These are phyloP conservation scores for Vigna unguiculata DNA, from an alignment of 306 rosid genomes.

Conservation along the genomic window DNA sequence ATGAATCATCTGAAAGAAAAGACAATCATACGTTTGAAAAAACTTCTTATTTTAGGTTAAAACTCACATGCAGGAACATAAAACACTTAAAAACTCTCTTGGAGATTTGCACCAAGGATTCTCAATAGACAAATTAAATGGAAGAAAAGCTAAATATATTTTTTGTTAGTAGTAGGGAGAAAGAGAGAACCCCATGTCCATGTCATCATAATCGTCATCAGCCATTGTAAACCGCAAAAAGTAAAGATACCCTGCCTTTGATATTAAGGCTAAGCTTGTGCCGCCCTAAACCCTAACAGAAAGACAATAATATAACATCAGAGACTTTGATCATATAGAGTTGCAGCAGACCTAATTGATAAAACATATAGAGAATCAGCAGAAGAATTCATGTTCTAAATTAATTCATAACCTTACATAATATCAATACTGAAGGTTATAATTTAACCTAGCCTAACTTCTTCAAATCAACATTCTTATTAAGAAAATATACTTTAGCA, in stretches of 20 bases:
- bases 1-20: not conserved
- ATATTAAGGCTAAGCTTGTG: not conserved
- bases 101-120: not conserved
- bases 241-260: not conserved
- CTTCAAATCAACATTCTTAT: not conserved
- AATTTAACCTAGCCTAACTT: not conserved
- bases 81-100: not conserved
- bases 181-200: constrained; percentile 50
- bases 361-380: not conserved
- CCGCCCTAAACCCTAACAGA: not conserved
- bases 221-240: constrained; percentile 44
- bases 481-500: not conserved
- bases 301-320: not conserved
- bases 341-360: not conserved
- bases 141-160: not conserved
- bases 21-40: not conserved
- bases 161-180: not conserved
- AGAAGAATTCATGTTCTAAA: not conserved
- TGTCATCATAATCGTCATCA: constrained; percentile 53
- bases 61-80: not conserved
- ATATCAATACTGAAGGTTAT: no score
- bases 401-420: not conserved
- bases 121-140: not conserved
- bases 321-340: not conserved
- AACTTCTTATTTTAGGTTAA: not conserved